These are phyloP conservation scores for Ceratocystis ficicola DNA, from an alignment of 2,329 filamentous ascomycete genomes.

Conservation along the genomic window DNA sequence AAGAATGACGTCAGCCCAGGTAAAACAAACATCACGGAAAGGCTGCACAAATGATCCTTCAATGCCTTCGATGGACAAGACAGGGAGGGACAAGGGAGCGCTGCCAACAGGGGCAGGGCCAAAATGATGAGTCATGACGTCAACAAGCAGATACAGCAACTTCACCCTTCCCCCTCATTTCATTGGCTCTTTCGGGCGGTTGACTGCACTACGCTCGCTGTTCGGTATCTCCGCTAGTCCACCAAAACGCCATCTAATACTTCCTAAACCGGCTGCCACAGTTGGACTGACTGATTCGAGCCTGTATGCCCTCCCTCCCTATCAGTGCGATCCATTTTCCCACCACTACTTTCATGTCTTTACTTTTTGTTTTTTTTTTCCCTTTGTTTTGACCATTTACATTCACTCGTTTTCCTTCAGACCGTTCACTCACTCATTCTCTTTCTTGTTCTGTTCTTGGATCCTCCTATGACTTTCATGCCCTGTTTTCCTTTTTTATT, in stretches of 20 bases:
- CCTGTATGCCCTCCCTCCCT: background rate
- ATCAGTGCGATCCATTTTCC: no score
- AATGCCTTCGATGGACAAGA: background rate
- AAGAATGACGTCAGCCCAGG: background rate
- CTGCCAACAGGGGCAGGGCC: background rate
- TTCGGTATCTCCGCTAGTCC: background rate
- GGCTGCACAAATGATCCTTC: slow-evolving; percentile 3
- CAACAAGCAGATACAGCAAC: background rate
- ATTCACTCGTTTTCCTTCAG: background rate
- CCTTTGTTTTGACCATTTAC: background rate
- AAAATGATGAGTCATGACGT: slow-evolving; percentile 5
- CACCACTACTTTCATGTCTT: no score
- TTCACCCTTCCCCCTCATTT: background rate
- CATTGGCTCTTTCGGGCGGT: background rate
- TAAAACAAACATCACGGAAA: background rate
- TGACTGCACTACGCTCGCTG: background rate
- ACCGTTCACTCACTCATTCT: background rate
- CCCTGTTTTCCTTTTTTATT: background rate
- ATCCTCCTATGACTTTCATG: background rate
- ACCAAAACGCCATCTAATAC: background rate
- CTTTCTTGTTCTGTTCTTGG: background rate
- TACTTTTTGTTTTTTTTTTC: no score
- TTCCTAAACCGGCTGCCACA: background rate
- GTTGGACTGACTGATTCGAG: background rate
- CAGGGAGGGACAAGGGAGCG: background rate